Conservation (phyloP, 2,329 filamentous ascomycete genomes). For the Huntiella abstrusa region DNA sequence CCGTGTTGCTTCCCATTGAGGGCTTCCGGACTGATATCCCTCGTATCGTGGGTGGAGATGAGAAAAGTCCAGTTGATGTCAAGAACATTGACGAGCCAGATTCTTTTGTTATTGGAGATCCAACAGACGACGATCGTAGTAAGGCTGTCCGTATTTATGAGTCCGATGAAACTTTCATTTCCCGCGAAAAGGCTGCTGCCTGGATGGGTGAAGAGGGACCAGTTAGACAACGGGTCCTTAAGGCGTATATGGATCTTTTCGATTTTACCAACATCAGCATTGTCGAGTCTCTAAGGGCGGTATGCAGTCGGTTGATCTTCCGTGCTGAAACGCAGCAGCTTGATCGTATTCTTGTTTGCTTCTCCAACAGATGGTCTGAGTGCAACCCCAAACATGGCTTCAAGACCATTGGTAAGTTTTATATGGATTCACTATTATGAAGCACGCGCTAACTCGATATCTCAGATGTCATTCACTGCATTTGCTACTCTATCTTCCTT, state of each 20-base stretch:
- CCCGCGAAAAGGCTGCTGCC: conserved; percentile 61
- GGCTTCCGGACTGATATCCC: conserved; percentile 18
- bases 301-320: conserved; percentile 67
- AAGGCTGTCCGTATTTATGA: conserved; percentile 72
- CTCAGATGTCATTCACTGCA: conserved; percentile 82
- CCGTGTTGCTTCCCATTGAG: conserved; percentile 26
- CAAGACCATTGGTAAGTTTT: conserved; percentile 54
- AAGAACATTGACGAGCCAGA: conserved; percentile 38
- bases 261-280: conserved; percentile 72
- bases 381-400: conserved; percentile 90
- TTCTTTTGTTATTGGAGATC: conserved; percentile 33
- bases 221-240: conserved; percentile 36
- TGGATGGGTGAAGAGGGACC: conserved; percentile 68
- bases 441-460: conserved; percentile 16
- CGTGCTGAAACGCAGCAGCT: conserved; percentile 93
- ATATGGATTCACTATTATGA: neutral
- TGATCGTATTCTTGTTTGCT: conserved; percentile 77
- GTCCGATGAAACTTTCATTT: conserved; percentile 63
- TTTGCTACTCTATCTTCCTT: conserved; percentile 87
- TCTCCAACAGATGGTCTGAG: conserved; percentile 78
- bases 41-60: conserved; percentile 28
- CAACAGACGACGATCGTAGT: conserved; percentile 50
- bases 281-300: conserved; percentile 53
- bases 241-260: conserved; percentile 82
- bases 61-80: conserved; percentile 16